Base-by-base conservation (phyloP, 192 early-diverging fungal genomes). In the Backusella macrospora region DNA sequence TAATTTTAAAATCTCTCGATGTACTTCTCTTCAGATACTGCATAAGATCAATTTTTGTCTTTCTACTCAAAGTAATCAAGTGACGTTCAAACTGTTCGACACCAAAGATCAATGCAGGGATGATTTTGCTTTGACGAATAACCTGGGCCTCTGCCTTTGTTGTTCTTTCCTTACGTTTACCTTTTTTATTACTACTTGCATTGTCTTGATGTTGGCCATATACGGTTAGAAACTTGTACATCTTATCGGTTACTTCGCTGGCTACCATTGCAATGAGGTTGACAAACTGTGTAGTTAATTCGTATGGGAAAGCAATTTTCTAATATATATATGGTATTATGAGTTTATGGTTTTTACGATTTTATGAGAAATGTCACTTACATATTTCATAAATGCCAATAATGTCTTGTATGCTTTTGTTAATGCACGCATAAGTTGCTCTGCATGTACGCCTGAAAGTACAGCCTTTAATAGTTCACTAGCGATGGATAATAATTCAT, bases 1-100 rank as follows among this genome's bases (percentile, higher is more conserved):
- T 80, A 69, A 96, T 93, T 52, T 82, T 85, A 55, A 96, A 96
- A 62, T 96, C 94, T 42, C 92, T 82, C 2, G 91, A 90, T 0
- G 92, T 94, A 74, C 93, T 92, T 23, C 92, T 82, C 70, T 92
- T 89, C 74, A 94, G 84, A 68, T 92, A 90, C 55, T 93, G 90
- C 39, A 91, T 90, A 47, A 96, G 64, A 48, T 93, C 85, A 0
- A 76, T 87, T 62, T 91, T 92, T 72, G 89, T 85, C 63, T 91
- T 93, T 26, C 88, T 89, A 52, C 85, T 81, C 21, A 95, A 75
- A 68, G 89, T 83, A 47, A 92, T 89, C 23, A 93, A 82, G 70
- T 88, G 87, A 38, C 90, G 87, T 67, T 95, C 94, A 62, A 90
- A 92, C 71, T 91, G 85, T 78, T 95, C 94, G 13, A 92, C 88